Conservation (phyloP, 2,329 filamentous ascomycete genomes). For the Sphaerostilbella broomeana region DNA sequence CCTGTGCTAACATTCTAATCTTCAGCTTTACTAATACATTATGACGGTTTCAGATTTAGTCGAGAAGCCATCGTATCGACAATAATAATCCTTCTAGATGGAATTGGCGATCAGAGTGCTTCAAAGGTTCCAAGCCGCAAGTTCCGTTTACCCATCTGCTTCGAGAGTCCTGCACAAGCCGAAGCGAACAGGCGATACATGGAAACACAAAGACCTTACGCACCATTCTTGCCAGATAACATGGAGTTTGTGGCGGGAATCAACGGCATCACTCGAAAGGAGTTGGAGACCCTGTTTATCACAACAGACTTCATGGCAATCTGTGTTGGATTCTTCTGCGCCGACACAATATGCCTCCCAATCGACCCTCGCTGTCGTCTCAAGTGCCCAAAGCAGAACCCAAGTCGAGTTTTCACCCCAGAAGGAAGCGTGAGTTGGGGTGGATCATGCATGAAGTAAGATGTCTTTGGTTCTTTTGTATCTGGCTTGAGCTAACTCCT, state of each 20-base stretch:
- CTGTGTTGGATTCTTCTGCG: neutral
- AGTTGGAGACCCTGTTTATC: neutral
- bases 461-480: neutral
- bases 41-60: neutral
- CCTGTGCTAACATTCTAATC: neutral
- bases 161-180: constrained; percentile 15
- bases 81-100: neutral
- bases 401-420: constrained; percentile 32
- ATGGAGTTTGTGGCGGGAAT: constrained; percentile 43
- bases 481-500: neutral
- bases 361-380: constrained; percentile 29
- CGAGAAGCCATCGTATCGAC: too few species aligned
- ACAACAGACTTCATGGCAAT: neutral
- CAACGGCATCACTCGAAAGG: constrained; percentile 22
- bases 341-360: constrained; percentile 18
- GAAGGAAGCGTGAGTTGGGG: constrained; percentile 30
- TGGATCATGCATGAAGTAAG: constrained; percentile 28
- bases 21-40: neutral
- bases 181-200: constrained; percentile 52
- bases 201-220: constrained; percentile 53
- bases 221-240: constrained; percentile 57
- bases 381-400: constrained; percentile 33
- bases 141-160: constrained; percentile 4
- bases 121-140: neutral
- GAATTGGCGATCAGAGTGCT: neutral